phyloP scores from a whole-genome alignment of 805 yeast genomes.

The Metschnikowia koreensis region DNA sequence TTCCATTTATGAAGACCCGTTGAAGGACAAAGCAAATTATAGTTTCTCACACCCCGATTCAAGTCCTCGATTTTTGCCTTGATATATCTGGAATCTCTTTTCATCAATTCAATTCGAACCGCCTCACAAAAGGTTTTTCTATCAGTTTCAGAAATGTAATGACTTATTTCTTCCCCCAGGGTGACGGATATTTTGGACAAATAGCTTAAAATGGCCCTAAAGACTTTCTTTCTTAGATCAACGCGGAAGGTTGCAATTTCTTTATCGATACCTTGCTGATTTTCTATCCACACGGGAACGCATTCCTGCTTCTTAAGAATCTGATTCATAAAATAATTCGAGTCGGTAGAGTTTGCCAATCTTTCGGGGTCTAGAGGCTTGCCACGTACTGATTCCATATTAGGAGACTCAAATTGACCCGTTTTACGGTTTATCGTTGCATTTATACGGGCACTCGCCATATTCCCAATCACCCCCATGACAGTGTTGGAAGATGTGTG shows the following conservation, averaged over 20 bases:
- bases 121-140: not conserved
- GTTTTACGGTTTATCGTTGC: constrained; percentile 58
- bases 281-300: constrained; percentile 88
- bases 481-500: constrained; percentile 42
- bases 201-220: not conserved
- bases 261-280: constrained; percentile 54
- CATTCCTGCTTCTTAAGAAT: constrained; percentile 74
- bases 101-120: not conserved
- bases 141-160: not conserved
- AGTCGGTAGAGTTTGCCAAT: constrained; percentile 62
- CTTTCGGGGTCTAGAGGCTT: constrained; percentile 52
- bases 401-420: constrained; percentile 64
- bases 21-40: constrained; percentile 42
- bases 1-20: constrained; percentile 38
- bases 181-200: not conserved
- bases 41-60: constrained; percentile 27
- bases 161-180: not conserved
- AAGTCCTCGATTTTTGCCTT: constrained; percentile 13
- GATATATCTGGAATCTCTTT: constrained; percentile 6
- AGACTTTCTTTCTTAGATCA: constrained; percentile 29
- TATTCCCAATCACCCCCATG: constrained; percentile 53
- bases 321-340: constrained; percentile 71
- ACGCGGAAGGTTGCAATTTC: constrained; percentile 49
- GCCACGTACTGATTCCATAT: constrained; percentile 52
- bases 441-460: constrained; percentile 75